Conservation (phyloP, 140 eudicot genomes). For the Flaveria floridana region DNA sequence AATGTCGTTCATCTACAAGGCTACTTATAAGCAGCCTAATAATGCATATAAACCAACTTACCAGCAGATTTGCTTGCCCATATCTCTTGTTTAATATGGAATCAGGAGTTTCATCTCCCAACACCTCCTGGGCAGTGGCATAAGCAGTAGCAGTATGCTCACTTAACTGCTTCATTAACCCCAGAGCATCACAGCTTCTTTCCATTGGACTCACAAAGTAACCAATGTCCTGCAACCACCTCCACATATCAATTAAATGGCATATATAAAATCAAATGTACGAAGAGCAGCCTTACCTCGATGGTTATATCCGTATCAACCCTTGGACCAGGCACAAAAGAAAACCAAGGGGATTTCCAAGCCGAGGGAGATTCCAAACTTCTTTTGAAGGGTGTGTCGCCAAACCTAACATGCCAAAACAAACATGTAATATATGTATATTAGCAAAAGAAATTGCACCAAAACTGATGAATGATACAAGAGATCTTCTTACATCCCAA, state of each 20-base stretch:
- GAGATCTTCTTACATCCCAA: constrained; percentile 66
- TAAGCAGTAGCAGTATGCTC: constrained; percentile 80
- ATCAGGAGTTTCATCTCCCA: constrained; percentile 89
- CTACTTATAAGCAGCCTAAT: too few species aligned
- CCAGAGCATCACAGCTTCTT: constrained; percentile 77
- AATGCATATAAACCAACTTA: constrained; percentile 22
- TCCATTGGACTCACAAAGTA: constrained; percentile 83
- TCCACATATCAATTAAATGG: background rate
- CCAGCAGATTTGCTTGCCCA: constrained; percentile 37
- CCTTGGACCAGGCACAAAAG: constrained; percentile 73
- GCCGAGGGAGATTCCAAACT: constrained; percentile 92
- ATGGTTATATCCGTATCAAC: constrained; percentile 82
- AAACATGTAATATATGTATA: background rate
- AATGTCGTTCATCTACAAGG: too few species aligned
- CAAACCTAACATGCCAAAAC: constrained; percentile 41
- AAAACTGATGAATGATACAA: background rate
- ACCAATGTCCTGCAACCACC: constrained; percentile 65
- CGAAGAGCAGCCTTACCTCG: constrained; percentile 49
- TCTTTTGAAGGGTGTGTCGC: constrained; percentile 71
- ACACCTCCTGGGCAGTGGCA: constrained; percentile 78
- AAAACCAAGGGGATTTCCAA: constrained; percentile 95
- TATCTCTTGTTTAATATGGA: constrained; percentile 55
- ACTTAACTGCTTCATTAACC: constrained; percentile 81
- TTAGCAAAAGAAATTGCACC: constrained; percentile 14
- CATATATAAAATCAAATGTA: background rate